Conservation (phyloP, 495 filamentous ascomycete species). For the Trichoderma erinaceum region DNA sequence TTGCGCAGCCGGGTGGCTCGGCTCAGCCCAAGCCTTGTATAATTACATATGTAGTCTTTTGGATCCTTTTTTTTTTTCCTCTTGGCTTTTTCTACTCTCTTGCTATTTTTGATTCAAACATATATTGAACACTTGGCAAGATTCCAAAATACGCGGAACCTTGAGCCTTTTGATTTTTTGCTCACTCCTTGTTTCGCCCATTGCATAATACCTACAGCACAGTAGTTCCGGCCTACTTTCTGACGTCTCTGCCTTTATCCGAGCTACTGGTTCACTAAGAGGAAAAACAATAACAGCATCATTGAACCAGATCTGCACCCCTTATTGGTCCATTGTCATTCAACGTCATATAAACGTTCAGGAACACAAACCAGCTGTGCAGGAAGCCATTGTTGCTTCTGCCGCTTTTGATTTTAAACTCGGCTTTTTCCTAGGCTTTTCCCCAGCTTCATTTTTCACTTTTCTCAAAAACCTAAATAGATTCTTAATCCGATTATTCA, state of each 20-base stretch:
- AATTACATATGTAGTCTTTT: not conserved
- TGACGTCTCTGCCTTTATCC: not conserved
- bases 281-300: not conserved
- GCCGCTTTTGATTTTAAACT: no score
- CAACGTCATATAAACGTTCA: not conserved
- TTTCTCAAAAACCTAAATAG: no score
- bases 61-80: not conserved
- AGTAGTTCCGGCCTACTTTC: not conserved
- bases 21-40: not conserved
- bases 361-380: not conserved
- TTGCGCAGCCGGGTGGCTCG: conserved; percentile 4
- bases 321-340: not conserved
- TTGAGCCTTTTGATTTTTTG: no score
- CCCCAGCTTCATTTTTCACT: not conserved
- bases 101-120: not conserved
- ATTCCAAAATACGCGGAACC: not conserved
- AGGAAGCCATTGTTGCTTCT: no score
- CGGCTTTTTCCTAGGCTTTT: no score
- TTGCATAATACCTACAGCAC: no score
- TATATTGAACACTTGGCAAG: not conserved
- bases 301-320: not conserved
- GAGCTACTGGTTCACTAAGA: not conserved
- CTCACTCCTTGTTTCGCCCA: not conserved
- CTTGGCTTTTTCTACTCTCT: not conserved
- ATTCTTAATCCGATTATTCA: not conserved